A percentile compares a stretch with the other conserved stretches of the same genome.
Evolutionary conservation across 1,139 yeast species (phyloP).

Genomic region (Geotrichum fermentans): DNA sequence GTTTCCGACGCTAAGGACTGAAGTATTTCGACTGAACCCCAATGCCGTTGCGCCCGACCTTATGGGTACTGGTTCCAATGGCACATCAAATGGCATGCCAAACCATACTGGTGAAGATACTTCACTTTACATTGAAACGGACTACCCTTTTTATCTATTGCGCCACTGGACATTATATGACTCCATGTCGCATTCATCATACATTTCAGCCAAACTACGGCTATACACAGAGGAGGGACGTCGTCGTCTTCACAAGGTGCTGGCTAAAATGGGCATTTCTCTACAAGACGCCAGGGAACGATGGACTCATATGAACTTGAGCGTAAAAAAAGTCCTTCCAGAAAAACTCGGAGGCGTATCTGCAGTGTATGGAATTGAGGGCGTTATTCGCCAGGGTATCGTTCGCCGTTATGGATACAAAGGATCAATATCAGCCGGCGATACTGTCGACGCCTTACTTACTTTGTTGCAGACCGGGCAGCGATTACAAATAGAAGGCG

Average conservation of each 20-base stretch:
- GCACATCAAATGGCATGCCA: conserved; percentile 39
- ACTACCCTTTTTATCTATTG: conserved; percentile 76
- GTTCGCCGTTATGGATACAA: conserved; percentile 79
- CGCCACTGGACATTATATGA: conserved; percentile 94
- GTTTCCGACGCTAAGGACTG: conserved; percentile 74
- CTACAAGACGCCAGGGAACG: conserved; percentile 82
- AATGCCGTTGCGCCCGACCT: conserved; percentile 62
- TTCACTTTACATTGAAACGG: conserved; percentile 65
- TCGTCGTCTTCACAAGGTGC: conserved; percentile 78
- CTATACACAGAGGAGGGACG: conserved; percentile 92
- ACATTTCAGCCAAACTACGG: conserved; percentile 78
- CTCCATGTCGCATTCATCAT: conserved; percentile 82
- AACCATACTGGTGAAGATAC: conserved; percentile 52
- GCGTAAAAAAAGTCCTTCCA: conserved; percentile 68
- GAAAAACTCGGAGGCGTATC: conserved; percentile 64
- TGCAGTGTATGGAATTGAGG: conserved; percentile 75
- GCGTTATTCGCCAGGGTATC: conserved; percentile 80
- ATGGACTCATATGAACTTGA: conserved; percentile 87
- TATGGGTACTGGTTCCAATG: conserved; percentile 42
- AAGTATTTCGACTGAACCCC: conserved; percentile 66
- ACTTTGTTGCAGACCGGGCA: conserved; percentile 66
- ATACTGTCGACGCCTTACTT: conserved; percentile 81
- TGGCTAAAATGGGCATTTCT: conserved; percentile 95
- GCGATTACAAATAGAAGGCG: conserved; percentile 18
- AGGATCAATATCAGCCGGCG: conserved; percentile 87